Conservation (phyloP, 768 basidiomycete genomes). For the Glaciozyma martinii region DNA sequence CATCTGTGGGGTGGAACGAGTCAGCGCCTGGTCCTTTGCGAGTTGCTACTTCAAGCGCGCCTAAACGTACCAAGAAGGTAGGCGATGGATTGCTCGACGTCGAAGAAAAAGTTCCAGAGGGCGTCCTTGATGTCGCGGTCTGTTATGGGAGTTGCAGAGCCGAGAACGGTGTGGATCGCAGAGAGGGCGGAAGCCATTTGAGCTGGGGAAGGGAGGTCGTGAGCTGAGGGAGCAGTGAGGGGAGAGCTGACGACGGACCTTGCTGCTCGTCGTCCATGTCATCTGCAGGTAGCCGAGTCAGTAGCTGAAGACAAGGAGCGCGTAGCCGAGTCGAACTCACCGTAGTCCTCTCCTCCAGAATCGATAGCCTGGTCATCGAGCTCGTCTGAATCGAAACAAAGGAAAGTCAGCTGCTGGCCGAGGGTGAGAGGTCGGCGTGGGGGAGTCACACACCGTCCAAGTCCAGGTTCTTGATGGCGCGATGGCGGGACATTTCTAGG, state of each 20-base stretch:
- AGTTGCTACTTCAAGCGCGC: fast-evolving
- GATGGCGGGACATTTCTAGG: constrained; percentile 63
- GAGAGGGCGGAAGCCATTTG: constrained; percentile 64
- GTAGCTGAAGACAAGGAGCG: background rate
- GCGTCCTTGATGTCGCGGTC: constrained; percentile 67
- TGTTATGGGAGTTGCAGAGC: constrained; percentile 52
- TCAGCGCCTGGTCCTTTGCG: background rate
- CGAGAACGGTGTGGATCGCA: constrained; percentile 59
- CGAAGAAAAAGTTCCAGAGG: constrained; percentile 82
- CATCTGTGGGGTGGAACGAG: constrained; percentile 45
- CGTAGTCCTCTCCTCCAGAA: constrained; percentile 50
- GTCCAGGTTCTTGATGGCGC: constrained; percentile 76
- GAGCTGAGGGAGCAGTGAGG: background rate
- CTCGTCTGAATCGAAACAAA: constrained; percentile 23
- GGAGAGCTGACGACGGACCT: constrained; percentile 45
- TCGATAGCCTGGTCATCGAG: constrained; percentile 62
- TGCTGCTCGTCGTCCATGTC: constrained; percentile 60
- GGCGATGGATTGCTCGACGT: constrained; percentile 63
- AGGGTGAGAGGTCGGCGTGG: background rate
- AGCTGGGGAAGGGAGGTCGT: constrained; percentile 45
- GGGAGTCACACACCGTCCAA: constrained; percentile 44
- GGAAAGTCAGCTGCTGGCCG: background rate
- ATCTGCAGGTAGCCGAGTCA: constrained; percentile 16
- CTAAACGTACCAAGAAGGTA: constrained; percentile 62
- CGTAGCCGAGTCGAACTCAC: background rate